Evolutionary conservation across 2,329 filamentous ascomycete species (phyloP).

Genomic region (Aspergillaceae sp.): DNA sequence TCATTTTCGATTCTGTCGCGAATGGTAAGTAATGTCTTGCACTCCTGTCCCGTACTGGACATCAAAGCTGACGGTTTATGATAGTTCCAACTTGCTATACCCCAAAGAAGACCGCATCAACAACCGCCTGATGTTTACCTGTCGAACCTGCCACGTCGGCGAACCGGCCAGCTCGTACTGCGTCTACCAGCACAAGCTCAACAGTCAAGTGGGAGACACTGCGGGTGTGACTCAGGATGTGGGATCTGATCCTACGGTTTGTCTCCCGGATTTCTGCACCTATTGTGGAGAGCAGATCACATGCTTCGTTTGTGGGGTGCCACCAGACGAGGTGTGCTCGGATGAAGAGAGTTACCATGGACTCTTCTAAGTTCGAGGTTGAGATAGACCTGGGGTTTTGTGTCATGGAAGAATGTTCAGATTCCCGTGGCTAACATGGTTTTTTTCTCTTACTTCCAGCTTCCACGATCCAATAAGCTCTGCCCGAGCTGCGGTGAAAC

Average conservation of each 20-base stretch:
- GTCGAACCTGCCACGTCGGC: slow-evolving; percentile 87
- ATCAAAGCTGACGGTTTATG: slow-evolving; percentile 13
- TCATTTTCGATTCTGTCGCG: slow-evolving; percentile 94
- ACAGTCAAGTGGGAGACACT: slow-evolving; percentile 85
- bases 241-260: slow-evolving; percentile 94
- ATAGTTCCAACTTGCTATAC: slow-evolving; percentile 89
- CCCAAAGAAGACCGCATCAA: slow-evolving; percentile 84
- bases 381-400: too few relatives aligned
- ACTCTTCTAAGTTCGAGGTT: slow-evolving; percentile 4
- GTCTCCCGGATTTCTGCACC: slow-evolving; percentile 53
- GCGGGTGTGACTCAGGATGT: slow-evolving; percentile 97
- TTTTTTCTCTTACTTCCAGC: slow-evolving; percentile 43
- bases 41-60: background rate
- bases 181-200: slow-evolving; percentile 91
- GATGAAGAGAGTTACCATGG: slow-evolving; percentile 10
- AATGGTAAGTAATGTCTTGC: slow-evolving; percentile 55
- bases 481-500: slow-evolving; percentile 79
- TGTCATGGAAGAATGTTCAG: slow-evolving; percentile 8
- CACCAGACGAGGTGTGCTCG: slow-evolving; percentile 7
- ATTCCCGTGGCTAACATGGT: slow-evolving; percentile 25
- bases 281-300: slow-evolving; percentile 51
- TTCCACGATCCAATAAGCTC: slow-evolving; percentile 76
- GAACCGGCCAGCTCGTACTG: slow-evolving; percentile 80
- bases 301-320: slow-evolving; percentile 45
- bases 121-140: slow-evolving; percentile 85